Percentiles rank a stretch among this genome's conserved stretches.
phyloP scores from a whole-genome alignment of 495 filamentous ascomycete species.

The Sabuloglossum arenarium region DNA sequence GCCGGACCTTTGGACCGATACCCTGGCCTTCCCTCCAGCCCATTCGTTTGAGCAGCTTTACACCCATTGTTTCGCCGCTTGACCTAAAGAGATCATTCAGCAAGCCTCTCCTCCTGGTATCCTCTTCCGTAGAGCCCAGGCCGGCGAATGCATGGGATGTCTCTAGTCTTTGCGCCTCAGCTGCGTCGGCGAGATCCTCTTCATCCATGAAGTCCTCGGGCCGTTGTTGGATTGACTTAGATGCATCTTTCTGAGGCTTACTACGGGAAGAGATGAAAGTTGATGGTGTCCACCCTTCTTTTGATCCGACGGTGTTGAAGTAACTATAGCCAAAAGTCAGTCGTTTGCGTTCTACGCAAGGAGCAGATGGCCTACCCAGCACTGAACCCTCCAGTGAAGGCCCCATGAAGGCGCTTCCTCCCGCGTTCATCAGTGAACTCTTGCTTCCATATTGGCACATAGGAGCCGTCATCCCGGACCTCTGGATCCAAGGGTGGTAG shows the following conservation, averaged over 20 bases:
- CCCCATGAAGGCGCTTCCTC: conserved; percentile 79
- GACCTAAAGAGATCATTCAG: conserved; percentile 58
- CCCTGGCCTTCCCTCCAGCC: conserved; percentile 92
- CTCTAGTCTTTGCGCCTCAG: conserved; percentile 50
- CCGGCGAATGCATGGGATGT: conserved; percentile 54
- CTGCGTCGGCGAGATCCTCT: conserved; percentile 78
- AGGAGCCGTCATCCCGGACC: conserved; percentile 78
- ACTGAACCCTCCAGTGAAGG: conserved; percentile 92
- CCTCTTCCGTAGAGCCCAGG: conserved; percentile 45
- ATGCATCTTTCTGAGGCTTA: conserved; percentile 49
- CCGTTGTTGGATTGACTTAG: conserved; percentile 31
- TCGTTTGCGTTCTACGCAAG: conserved; percentile 10
- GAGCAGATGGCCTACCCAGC: conserved; percentile 44
- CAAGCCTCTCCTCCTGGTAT: conserved; percentile 28
- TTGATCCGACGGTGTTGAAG: conserved; percentile 94
- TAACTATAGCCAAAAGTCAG: conserved; percentile 37
- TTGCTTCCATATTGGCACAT: conserved; percentile 90
- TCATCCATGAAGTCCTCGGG: conserved; percentile 97
- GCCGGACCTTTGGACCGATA: conserved; percentile 69
- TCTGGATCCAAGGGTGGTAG: conserved; percentile 63
- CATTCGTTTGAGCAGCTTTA: conserved; percentile 78
- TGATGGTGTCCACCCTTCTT: conserved; percentile 90
- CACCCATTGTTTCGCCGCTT: conserved; percentile 72
- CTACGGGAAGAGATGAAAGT: conserved; percentile 80
- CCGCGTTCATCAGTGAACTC: conserved; percentile 89